phyloP scores from a whole-genome alignment of 371 early-diverging fungal genomes.

The Syncephalastrum racemosum region DNA sequence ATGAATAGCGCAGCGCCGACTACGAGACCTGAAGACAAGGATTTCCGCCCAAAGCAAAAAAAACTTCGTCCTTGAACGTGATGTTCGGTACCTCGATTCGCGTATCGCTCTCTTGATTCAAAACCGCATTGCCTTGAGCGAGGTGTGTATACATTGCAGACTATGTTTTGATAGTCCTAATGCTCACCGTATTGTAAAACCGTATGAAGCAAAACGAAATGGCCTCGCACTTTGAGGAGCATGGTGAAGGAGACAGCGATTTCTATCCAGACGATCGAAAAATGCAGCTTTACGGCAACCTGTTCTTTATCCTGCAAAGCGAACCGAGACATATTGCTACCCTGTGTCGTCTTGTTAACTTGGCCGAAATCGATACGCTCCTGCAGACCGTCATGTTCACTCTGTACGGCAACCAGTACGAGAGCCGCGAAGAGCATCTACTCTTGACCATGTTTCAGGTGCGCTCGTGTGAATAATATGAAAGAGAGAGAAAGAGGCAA shows the following conservation, averaged over 20 bases:
- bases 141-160: constrained; percentile 62
- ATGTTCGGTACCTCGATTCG: constrained; percentile 91
- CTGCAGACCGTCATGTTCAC: constrained; percentile 97
- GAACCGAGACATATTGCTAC: constrained; percentile 92
- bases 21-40: constrained; percentile 84
- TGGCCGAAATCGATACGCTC: constrained; percentile 90
- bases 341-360: constrained; percentile 78
- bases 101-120: constrained; percentile 93
- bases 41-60: constrained; percentile 94
- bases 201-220: constrained; percentile 76
- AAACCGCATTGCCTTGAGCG: constrained; percentile 89
- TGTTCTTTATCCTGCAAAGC: constrained; percentile 92
- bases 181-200: constrained; percentile 2
- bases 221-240: constrained; percentile 74
- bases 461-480: constrained; percentile 2
- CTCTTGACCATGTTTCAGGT: constrained; percentile 96
- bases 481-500: background rate
- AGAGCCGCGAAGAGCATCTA: constrained; percentile 92
- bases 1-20: constrained; percentile 72
- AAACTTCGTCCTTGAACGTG: constrained; percentile 93
- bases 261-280: constrained; percentile 82
- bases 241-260: constrained; percentile 66
- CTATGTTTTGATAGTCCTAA: background rate
- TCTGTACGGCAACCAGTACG: constrained; percentile 94
- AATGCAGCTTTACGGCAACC: constrained; percentile 85